Conservation (phyloP, 2,329 filamentous ascomycete species). For the Microascus cirrosus region DNA sequence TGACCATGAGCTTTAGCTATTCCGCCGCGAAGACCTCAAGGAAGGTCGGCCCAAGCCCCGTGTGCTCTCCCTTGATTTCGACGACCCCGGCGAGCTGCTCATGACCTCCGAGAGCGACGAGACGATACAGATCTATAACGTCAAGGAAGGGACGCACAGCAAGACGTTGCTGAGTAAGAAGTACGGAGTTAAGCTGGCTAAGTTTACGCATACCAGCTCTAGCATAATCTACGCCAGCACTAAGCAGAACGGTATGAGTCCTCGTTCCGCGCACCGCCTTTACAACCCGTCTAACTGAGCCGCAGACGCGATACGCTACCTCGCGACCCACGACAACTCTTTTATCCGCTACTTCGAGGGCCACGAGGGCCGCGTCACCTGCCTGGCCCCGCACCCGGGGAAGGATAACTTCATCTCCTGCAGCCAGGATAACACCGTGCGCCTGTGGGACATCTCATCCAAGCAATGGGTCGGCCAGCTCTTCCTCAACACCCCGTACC, state of each 20-base stretch:
- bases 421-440: constrained; percentile 80
- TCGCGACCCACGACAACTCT: constrained; percentile 87
- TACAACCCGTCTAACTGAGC: not conserved
- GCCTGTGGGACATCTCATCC: constrained; percentile 79
- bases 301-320: constrained; percentile 69
- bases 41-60: constrained; percentile 43
- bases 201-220: constrained; percentile 84
- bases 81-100: constrained; percentile 85
- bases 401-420: constrained; percentile 88
- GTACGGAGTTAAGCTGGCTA: constrained; percentile 87
- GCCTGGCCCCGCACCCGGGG: constrained; percentile 71
- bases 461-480: constrained; percentile 72
- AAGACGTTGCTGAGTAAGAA: constrained; percentile 92
- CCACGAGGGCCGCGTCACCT: constrained; percentile 76
- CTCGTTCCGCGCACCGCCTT: not conserved
- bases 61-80: constrained; percentile 89
- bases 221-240: constrained; percentile 94
- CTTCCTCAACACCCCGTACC: constrained; percentile 67
- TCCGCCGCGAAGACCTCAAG: constrained; percentile 45
- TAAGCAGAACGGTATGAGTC: constrained; percentile 66
- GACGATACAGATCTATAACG: constrained; percentile 89
- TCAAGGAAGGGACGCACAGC: constrained; percentile 78
- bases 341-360: constrained; percentile 96
- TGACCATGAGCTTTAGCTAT: constrained; percentile 28
- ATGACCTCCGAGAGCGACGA: constrained; percentile 91